Base-by-base conservation (phyloP, 73 alveolate species). In the Uronychia binucleata region DNA sequence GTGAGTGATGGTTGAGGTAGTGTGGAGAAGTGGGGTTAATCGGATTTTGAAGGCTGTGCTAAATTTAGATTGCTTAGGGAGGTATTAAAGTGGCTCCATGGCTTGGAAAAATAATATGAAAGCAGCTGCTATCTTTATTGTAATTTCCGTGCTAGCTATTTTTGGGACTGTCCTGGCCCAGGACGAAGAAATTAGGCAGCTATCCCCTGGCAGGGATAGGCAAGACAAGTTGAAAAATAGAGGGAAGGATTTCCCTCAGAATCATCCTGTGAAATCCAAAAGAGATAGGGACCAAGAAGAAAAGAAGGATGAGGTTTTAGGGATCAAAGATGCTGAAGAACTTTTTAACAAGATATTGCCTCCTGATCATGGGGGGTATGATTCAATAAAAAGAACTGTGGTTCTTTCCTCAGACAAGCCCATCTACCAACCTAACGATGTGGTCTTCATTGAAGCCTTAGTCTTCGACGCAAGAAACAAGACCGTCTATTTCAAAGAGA, bases 381-480 rank as follows among this genome's bases (percentile, higher is more conserved):
- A 46, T 46, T 46, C 19, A 19, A 19, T 46, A 5, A 46, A 46
- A 19, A 46, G 67, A 46, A 46, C 67, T 11, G 67, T 46, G n/a
- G 19, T 46, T 46, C 67, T 85, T 28, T 28, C 57, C 0, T 28
- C 91, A 1, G 91, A 85, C 78, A 85, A 85, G 82, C 57, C 33
- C 1, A 31, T 85, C 1, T 85, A 85, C 77, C 76, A 58, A 33
- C 91, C 91, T 13, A 85, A 85, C 74, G 91, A 85, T 85, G 86
- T 85, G 27, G 77, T 85, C 75, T 85, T 85, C 57, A 34, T 77
- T 31, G 91, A 85, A 77, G 77, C 46, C 33, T 34, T 59, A 26
- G 33, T 85, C 30, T 27, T 77, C 33, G 86, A 85, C 77, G 91
- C 91, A 19, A 8, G 76, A 11, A 85, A 81, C 74, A 85, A 85